Conservation (phyloP, 1,139 yeast species). For the Pichia sp. region DNA sequence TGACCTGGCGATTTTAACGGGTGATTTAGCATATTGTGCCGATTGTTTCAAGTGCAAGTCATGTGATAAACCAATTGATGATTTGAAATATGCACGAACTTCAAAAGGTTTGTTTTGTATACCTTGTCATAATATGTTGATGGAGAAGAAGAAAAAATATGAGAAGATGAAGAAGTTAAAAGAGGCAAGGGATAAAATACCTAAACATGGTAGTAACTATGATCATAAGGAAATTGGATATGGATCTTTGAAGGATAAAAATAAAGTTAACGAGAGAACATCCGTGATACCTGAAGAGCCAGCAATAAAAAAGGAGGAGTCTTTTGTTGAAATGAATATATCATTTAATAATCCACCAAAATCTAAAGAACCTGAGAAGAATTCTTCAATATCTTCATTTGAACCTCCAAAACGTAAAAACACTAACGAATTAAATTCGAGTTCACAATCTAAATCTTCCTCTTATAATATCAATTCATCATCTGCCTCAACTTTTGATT, state of each 20-base stretch:
- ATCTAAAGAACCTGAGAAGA: not conserved
- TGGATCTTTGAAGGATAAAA: too few species aligned
- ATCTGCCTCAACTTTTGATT: constrained; percentile 16
- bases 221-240: too few species aligned
- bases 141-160: constrained; percentile 59
- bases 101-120: constrained; percentile 92
- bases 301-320: too few species aligned
- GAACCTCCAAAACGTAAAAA: not conserved
- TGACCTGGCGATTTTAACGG: constrained; percentile 92
- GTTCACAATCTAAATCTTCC: not conserved
- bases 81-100: constrained; percentile 86
- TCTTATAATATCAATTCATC: constrained; percentile 5
- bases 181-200: constrained; percentile 6
- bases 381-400: too few species aligned
- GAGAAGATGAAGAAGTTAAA: constrained; percentile 37
- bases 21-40: constrained; percentile 92
- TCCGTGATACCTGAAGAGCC: too few species aligned
- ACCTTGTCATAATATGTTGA: constrained; percentile 80
- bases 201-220: not conserved
- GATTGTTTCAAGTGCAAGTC: constrained; percentile 86
- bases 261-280: not conserved
- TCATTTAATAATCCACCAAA: too few species aligned
- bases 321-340: not conserved
- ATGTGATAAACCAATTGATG: constrained; percentile 84
- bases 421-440: not conserved